These are phyloP conservation scores for Colletotrichum sp. DNA, from an alignment of 2,329 filamentous ascomycete species.

Conservation along the genomic window DNA sequence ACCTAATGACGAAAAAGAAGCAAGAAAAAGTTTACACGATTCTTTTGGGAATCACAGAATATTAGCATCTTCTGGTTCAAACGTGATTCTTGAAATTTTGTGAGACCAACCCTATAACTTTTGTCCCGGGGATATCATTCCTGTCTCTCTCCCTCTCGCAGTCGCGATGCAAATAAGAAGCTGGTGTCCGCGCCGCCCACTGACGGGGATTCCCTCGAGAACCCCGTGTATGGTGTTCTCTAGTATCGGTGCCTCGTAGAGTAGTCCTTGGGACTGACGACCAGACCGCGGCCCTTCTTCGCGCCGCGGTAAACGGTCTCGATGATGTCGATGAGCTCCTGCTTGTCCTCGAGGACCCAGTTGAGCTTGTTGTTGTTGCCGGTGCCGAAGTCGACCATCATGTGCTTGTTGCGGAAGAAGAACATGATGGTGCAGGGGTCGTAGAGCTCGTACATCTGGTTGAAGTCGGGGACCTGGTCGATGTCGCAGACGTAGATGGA, in stretches of 20 bases:
- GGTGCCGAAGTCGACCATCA: conserved; percentile 97
- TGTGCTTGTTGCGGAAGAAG: conserved; percentile 98
- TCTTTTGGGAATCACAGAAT: not conserved
- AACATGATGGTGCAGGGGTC: conserved; percentile 95
- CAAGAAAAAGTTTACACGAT: conserved; percentile 1
- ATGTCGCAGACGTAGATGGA: conserved; percentile 95
- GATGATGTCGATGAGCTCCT: conserved; percentile 97
- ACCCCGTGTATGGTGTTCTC: not conserved
- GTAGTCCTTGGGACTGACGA: conserved; percentile 87
- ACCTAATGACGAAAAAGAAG: conserved; percentile 12
- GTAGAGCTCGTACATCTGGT: conserved; percentile 76
- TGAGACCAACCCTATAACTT: conserved; percentile 30
- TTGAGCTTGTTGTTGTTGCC: conserved; percentile 94
- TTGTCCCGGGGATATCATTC: not conserved
- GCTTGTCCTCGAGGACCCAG: conserved; percentile 94
- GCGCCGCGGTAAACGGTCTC: conserved; percentile 98
- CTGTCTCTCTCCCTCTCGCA: not conserved
- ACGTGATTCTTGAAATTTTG: conserved; percentile 16
- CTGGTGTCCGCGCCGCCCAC: not conserved
- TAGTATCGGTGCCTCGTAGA: conserved; percentile 43
- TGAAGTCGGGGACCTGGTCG: conserved; percentile 90
- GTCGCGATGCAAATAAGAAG: not conserved
- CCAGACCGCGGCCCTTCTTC: conserved; percentile 95
- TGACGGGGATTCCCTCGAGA: not conserved
- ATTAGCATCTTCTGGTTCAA: conserved; percentile 19